A percentile compares a stretch with the other conserved stretches of the same genome.
Conservation (phyloP, 495 filamentous ascomycete genomes). For the Lasiosphaeriaceae sp. region DNA sequence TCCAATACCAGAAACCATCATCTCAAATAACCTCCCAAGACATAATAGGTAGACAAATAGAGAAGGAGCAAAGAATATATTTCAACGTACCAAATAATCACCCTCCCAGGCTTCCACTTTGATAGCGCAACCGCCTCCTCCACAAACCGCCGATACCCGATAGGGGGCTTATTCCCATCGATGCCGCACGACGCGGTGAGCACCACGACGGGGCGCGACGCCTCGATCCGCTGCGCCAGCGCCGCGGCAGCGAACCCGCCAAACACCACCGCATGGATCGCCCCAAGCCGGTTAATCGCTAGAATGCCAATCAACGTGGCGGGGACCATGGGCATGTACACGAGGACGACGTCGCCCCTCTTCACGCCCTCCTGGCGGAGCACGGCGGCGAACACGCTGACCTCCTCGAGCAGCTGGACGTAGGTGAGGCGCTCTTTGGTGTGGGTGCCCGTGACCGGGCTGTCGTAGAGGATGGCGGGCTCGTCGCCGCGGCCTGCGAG, state of each 20-base stretch:
- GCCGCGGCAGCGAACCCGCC: conserved; percentile 82
- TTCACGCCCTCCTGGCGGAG: conserved; percentile 77
- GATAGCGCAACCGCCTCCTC: conserved; percentile 60
- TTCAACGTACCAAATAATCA: conserved; percentile 58
- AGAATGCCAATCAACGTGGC: conserved; percentile 80
- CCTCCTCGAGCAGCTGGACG: conserved; percentile 69
- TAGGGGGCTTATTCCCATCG: conserved; percentile 75
- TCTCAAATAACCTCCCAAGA: too few relatives aligned
- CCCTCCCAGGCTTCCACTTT: conserved; percentile 58
- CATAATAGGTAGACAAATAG: too few relatives aligned
- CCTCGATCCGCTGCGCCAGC: conserved; percentile 85
- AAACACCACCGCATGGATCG: conserved; percentile 89
- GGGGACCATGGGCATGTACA: conserved; percentile 98
- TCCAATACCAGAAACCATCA: too few relatives aligned
- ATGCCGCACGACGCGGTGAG: conserved; percentile 92
- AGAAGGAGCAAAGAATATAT: too few relatives aligned
- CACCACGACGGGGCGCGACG: conserved; percentile 67
- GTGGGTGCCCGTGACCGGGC: conserved; percentile 66
- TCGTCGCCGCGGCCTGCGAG: conserved; percentile 64
- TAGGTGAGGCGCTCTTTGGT: conserved; percentile 69
- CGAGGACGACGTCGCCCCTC: conserved; percentile 85
- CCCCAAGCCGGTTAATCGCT: conserved; percentile 75
- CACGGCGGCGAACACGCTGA: conserved; percentile 79
- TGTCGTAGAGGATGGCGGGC: conserved; percentile 83
- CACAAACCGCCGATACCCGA: conserved; percentile 67